phyloP scores from a whole-genome alignment of 352 stramenopile genomes.

The Pythium monospermum region DNA sequence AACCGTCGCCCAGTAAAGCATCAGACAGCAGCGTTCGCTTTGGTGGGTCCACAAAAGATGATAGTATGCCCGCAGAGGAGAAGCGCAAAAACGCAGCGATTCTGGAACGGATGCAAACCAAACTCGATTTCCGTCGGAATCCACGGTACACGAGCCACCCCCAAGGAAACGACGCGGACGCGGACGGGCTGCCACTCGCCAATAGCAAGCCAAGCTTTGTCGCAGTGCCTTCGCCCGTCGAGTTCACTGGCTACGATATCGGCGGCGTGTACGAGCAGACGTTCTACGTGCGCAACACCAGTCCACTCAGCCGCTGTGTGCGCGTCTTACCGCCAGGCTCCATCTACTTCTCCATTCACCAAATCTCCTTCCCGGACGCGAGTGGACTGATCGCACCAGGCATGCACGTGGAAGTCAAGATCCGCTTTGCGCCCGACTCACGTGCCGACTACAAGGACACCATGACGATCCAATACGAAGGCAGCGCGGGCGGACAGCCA shows the following conservation, averaged over 20 bases:
- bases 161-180: background rate
- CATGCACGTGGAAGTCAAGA: constrained; percentile 51
- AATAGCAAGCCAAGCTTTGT: constrained; percentile 31
- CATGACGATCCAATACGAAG: constrained; percentile 54
- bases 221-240: constrained; percentile 46
- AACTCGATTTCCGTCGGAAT: constrained; percentile 70
- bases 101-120: constrained; percentile 71
- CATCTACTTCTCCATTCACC: constrained; percentile 57
- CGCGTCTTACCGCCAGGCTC: constrained; percentile 60
- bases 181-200: background rate
- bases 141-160: constrained; percentile 30
- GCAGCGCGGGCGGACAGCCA: constrained; percentile 6
- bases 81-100: constrained; percentile 61
- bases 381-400: constrained; percentile 63
- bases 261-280: constrained; percentile 75
- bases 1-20: too few relatives aligned
- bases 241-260: constrained; percentile 67
- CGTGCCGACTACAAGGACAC: constrained; percentile 69
- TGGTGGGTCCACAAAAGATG: background rate
- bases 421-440: constrained; percentile 71
- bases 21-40: too few relatives aligned
- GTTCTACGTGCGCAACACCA: constrained; percentile 59
- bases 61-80: constrained; percentile 45
- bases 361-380: constrained; percentile 44
- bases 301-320: constrained; percentile 41